Base-by-base conservation (phyloP, 345 rosid species). In the Populus deltoides region DNA sequence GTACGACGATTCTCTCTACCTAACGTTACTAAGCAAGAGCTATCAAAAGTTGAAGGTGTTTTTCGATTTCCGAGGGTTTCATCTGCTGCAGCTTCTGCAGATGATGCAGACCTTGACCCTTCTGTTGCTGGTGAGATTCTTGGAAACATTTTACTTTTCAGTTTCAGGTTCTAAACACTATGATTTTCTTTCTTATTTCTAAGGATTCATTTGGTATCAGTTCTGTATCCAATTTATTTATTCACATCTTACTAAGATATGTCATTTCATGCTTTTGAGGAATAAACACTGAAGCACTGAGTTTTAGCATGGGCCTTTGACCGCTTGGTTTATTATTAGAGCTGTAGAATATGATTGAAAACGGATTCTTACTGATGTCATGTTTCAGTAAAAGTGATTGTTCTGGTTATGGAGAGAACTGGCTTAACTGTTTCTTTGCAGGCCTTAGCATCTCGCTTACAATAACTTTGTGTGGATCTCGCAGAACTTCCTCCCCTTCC, bases 401-500 rank as follows among this genome's bases (percentile, higher is more conserved):
- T 20, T 47, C 31, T 8, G 51, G 74, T 6, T 13, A 71, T 47
- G 62, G 75, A 18, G 25, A 68, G 43, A 31, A 31, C 33, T 31
- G 33, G 33, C 33, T 2, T 31, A 31, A 31, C 33, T 31, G 3
- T 33, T 3, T 72, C 68, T 71, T 65, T 66, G 8, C 41, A 20
- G 17, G 9, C 47, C n/a, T 24, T 33, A 24, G 39, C 45, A 45
- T 70, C 63, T 38, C 16, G 8, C 68, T 77, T 66, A 68, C 59
- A 45, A 65, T 79, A 57, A 76, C 70, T 11, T 83, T 29, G 31
- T 41, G 25, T 78, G 81, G 4, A 74, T 75, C 78, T 66, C 89
- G 85, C 89, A 91, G 98, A 93, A 81, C 89, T 93, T 78, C 98
- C 98, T 79, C 98, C 98, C 22, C 83, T 20, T 76, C 92, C 97